Base-by-base conservation (phyloP, 2,329 filamentous ascomycete genomes). In the Aspergillus spinulosporus region DNA sequence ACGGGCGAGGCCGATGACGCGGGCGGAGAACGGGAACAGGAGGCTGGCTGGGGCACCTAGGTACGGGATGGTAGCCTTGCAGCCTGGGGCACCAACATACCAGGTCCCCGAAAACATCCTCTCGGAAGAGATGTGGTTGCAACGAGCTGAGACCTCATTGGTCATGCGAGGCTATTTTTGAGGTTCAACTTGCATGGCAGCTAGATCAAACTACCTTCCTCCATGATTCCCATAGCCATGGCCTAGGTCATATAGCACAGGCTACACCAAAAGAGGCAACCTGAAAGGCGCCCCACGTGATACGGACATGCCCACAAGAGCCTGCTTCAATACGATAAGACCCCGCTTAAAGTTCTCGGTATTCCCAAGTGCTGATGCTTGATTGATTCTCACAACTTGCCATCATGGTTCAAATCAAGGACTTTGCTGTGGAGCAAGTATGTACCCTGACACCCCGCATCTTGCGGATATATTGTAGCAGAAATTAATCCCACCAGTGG, bases 391-490 rank as follows among this genome's bases (percentile, higher is more conserved):
- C 21, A 21, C 21, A 21, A 21, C 21, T 21, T 21, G 21, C 21
- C 59, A 66, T 36, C 48, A 77, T 77, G 75, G 75, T 76, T 29
- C 71, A 74, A 52, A 64, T 78, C 46, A 65, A 72, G 48, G 64
- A 69, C 15, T 78, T 78, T 54, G 73, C 71, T 12, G 88, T 94
- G 5, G 90, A 95, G 74, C 79, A 85, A 71, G 85, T 85, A 77
- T 62, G 73, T 74, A 59, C 62, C 60, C 31, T 44, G 12, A 12
- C 42, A 32, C 11, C 49, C 21, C 21, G 21, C 21, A 21, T 21
- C 21, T 21, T 21, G 21, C 21, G 21, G 21, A 21, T 21, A 21
- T 21, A 21, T 21, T 21, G 21, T 21, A 21, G 21, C 21, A 21
- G 21, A 21, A 21, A 21, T 21, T 21, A 39, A 49, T 39, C n/a